Conservation (phyloP, 805 yeast species). For the Ogataea sp. region DNA sequence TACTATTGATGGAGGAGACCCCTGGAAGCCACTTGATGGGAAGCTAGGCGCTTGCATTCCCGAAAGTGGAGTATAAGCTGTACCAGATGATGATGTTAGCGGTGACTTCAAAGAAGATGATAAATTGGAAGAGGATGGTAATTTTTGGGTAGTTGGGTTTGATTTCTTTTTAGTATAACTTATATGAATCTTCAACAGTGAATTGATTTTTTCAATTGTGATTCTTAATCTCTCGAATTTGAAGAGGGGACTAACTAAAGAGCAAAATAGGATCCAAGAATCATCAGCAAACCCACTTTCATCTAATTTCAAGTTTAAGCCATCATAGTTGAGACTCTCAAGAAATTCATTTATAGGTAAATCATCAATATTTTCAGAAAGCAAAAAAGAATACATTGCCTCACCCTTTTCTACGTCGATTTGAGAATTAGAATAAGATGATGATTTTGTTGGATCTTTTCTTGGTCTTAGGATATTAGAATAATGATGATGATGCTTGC, state of each 20-base stretch:
- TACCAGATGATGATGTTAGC: background rate
- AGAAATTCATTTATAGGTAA: conserved; percentile 22
- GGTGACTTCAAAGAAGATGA: background rate
- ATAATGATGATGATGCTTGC: conserved; percentile 23
- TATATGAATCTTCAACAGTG: conserved; percentile 31
- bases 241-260: conserved; percentile 38
- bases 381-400: conserved; percentile 29
- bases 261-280: conserved; percentile 39
- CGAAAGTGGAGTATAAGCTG: conserved; percentile 13
- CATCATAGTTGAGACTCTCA: conserved; percentile 20
- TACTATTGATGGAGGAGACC: conserved; percentile 12
- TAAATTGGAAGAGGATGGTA: background rate
- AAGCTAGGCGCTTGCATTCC: conserved; percentile 16
- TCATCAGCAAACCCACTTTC: conserved; percentile 36
- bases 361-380: conserved; percentile 16
- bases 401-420: conserved; percentile 21
- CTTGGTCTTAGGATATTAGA: conserved; percentile 19
- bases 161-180: conserved; percentile 11
- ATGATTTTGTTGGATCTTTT: conserved; percentile 26
- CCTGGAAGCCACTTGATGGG: conserved; percentile 5
- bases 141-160: background rate
- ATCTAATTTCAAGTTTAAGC: conserved; percentile 22
- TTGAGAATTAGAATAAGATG: conserved; percentile 30
- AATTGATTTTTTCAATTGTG: conserved; percentile 52
- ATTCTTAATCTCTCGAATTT: conserved; percentile 37